A percentile compares a stretch with the other conserved stretches of the same genome.
Evolutionary conservation across 2,329 filamentous ascomycete species (phyloP).

Genomic region (Colletotrichum sp.): DNA sequence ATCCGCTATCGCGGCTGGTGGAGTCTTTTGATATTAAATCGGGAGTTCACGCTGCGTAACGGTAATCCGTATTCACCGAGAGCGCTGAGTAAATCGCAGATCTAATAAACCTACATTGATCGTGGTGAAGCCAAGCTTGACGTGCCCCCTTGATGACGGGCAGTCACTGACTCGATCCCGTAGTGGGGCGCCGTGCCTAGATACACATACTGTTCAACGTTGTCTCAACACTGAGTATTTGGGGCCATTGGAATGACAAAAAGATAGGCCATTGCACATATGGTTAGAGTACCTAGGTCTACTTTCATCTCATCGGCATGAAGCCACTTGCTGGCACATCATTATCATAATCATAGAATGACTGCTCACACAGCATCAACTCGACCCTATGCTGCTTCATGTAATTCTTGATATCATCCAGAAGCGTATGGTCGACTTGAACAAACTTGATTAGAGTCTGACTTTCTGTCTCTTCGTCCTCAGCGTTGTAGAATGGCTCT

Average conservation of each 20-base stretch:
- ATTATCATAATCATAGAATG: not conserved
- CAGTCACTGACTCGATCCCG: not conserved
- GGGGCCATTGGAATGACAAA: not conserved
- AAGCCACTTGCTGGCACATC: not conserved
- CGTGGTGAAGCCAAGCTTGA: not conserved
- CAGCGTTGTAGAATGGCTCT: not conserved
- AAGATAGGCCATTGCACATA: fast-evolving
- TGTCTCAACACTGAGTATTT: not conserved
- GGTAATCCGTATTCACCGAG: not conserved
- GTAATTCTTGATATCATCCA: not conserved
- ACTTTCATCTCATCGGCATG: not conserved
- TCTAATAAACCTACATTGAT: not conserved
- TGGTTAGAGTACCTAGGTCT: fast-evolving
- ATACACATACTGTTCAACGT: not conserved
- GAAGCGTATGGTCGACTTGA: not conserved
- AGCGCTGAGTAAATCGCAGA: not conserved
- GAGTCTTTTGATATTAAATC: not conserved
- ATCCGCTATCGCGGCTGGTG: not conserved
- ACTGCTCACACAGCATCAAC: not conserved
- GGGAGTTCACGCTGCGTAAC: not conserved
- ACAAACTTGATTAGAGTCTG: not conserved
- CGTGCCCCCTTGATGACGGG: not conserved
- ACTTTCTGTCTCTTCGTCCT: not conserved
- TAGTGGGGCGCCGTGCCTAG: not conserved
- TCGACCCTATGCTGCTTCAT: not conserved